These are phyloP conservation scores for Davidsoniella virescens DNA, from an alignment of 2,329 filamentous ascomycete genomes.

Conservation along the genomic window DNA sequence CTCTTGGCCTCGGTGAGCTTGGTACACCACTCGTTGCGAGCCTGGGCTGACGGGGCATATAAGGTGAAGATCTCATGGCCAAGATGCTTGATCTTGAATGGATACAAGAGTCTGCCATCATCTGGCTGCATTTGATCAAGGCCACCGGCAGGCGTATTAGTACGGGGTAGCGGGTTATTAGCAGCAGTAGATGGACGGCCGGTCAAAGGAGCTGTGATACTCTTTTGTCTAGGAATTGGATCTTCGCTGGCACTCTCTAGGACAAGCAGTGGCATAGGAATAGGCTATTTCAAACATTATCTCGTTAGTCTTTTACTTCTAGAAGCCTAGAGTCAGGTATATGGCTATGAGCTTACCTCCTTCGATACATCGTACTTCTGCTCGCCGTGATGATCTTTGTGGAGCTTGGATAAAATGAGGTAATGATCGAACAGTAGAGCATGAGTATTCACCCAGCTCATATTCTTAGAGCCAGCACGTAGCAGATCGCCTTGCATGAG, in stretches of 20 bases:
- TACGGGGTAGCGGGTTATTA: constrained; percentile 42
- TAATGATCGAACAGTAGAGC: constrained; percentile 94
- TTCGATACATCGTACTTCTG: constrained; percentile 93
- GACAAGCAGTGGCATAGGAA: constrained; percentile 90
- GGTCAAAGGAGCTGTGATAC: constrained; percentile 46
- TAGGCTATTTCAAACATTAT: constrained; percentile 32
- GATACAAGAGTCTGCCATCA: constrained; percentile 75
- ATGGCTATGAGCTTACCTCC: constrained; percentile 35
- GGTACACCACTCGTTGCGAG: constrained; percentile 74
- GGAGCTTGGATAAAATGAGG: constrained; percentile 75
- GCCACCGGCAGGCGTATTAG: constrained; percentile 14
- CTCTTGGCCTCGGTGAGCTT: constrained; percentile 94
- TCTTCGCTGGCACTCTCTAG: constrained; percentile 88
- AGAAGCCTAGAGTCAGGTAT: constrained; percentile 16
- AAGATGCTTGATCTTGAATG: constrained; percentile 90
- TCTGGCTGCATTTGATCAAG: constrained; percentile 30
- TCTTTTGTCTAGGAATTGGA: constrained; percentile 68
- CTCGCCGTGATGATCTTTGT: constrained; percentile 52
- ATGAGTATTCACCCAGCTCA: constrained; percentile 87
- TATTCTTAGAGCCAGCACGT: constrained; percentile 72
- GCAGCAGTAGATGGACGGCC: constrained; percentile 50
- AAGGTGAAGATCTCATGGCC: constrained; percentile 86
- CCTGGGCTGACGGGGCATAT: constrained; percentile 62
- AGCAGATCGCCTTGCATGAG: constrained; percentile 82
- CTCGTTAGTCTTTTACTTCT: constrained; percentile 20